phyloP scores from a whole-genome alignment of 2,329 filamentous ascomycete genomes.

The Pseudogymnoascus sp. region DNA sequence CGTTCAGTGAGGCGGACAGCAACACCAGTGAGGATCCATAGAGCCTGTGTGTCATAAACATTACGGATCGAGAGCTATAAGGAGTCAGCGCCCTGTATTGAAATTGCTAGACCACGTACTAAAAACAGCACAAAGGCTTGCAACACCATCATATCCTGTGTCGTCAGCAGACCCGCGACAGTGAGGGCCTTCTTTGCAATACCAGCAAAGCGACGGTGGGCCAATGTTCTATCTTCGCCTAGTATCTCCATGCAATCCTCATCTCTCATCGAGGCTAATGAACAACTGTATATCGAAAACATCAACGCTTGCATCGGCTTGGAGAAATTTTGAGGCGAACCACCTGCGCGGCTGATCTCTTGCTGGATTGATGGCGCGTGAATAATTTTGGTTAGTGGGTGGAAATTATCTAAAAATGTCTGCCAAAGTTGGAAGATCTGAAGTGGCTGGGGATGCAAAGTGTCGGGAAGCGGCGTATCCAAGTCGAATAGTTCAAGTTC shows the following conservation, averaged over 20 bases:
- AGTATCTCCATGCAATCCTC: constrained; percentile 44
- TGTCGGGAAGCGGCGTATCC: constrained; percentile 29
- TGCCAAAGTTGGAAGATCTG: constrained; percentile 61
- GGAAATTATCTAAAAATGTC: constrained; percentile 60
- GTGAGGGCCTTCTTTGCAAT: constrained; percentile 57
- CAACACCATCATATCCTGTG: constrained; percentile 54
- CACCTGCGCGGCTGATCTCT: constrained; percentile 54
- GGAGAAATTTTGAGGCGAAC: constrained; percentile 35
- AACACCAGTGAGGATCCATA: constrained; percentile 41
- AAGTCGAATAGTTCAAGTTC: constrained; percentile 44
- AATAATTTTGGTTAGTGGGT: constrained; percentile 59
- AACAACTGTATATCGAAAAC: constrained; percentile 56
- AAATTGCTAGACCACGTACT: constrained; percentile 34
- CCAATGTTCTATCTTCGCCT: constrained; percentile 41
- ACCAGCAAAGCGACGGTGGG: constrained; percentile 46
- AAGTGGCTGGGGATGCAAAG: constrained; percentile 47
- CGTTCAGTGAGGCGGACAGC: constrained; percentile 41
- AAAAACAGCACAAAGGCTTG: constrained; percentile 62
- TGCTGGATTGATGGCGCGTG: constrained; percentile 58
- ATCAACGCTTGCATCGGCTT: constrained; percentile 57
- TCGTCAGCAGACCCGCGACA: constrained; percentile 56
- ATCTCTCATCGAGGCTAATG: constrained; percentile 49
- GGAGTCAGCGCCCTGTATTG: not conserved
- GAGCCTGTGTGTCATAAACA: constrained; percentile 33
- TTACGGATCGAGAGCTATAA: constrained; percentile 7